Conservation (phyloP, 1,139 yeast genomes). For the Candida sp. region DNA sequence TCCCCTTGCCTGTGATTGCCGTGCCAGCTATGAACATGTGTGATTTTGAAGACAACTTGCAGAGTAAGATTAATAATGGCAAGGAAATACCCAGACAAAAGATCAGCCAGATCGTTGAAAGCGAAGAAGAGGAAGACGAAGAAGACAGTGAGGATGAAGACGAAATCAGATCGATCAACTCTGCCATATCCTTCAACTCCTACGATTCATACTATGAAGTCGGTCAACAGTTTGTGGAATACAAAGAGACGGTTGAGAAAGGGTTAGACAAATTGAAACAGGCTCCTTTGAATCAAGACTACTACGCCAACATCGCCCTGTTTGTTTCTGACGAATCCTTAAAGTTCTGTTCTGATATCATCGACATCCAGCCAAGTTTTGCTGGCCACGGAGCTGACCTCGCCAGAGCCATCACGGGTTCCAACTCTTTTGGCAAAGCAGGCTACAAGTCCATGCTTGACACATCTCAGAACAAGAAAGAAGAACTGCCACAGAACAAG, state of each 20-base stretch:
- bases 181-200: conserved; percentile 28
- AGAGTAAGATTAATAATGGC: conserved; percentile 20
- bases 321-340: conserved; percentile 44
- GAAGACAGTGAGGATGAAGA: conserved; percentile 2
- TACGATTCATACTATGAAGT: conserved; percentile 48
- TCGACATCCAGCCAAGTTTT: conserved; percentile 38
- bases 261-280: conserved; percentile 20
- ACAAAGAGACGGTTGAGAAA: conserved; percentile 26
- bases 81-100: background rate
- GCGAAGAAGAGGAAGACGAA: background rate
- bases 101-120: background rate
- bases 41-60: conserved; percentile 48
- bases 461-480: conserved; percentile 22
- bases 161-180: conserved; percentile 22
- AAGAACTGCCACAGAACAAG: conserved; percentile 20
- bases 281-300: conserved; percentile 27
- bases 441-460: conserved; percentile 46
- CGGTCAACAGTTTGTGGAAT: conserved; percentile 32
- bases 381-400: conserved; percentile 48
- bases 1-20: conserved; percentile 70
- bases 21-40: conserved; percentile 71
- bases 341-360: conserved; percentile 40
- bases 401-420: conserved; percentile 52
- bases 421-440: conserved; percentile 25
- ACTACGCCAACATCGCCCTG: conserved; percentile 34